Percentiles rank a stretch among this genome's conserved stretches.
Conservation (phyloP, 2,329 filamentous ascomycete species). For the Anisogramma anomala region DNA sequence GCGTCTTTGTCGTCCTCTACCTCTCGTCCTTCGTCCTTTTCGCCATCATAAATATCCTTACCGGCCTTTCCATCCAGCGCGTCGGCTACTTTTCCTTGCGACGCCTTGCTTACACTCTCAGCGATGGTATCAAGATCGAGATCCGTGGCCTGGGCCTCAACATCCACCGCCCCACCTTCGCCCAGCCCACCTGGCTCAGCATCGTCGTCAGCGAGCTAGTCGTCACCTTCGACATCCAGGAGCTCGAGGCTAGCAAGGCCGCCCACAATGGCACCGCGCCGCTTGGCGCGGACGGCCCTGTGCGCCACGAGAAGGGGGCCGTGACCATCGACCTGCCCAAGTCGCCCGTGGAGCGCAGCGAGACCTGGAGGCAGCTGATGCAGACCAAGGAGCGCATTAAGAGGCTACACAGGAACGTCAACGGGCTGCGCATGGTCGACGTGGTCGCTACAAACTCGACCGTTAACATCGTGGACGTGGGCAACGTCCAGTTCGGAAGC, state of each 20-base stretch:
- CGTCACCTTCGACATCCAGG: slow-evolving; percentile 67
- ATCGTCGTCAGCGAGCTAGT: slow-evolving; percentile 77
- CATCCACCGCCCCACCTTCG: slow-evolving; percentile 87
- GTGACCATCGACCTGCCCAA: too few species aligned
- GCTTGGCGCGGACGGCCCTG: slow-evolving; percentile 17
- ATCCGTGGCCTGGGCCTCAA: slow-evolving; percentile 80
- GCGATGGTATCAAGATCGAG: slow-evolving; percentile 80
- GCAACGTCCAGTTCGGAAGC: slow-evolving; percentile 72
- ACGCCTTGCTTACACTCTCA: slow-evolving; percentile 78
- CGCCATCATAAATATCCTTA: slow-evolving; percentile 81
- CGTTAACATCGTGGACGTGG: slow-evolving; percentile 67
- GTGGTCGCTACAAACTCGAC: slow-evolving; percentile 72
- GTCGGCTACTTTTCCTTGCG: slow-evolving; percentile 87
- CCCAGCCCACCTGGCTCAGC: slow-evolving; percentile 93
- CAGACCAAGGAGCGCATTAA: slow-evolving; percentile 77
- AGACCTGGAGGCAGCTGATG: slow-evolving; percentile 72
- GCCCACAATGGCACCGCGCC: slow-evolving; percentile 19
- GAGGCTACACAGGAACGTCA: slow-evolving; percentile 70
- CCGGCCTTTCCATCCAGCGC: slow-evolving; percentile 89
- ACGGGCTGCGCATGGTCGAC: slow-evolving; percentile 83
- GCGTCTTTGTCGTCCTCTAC: slow-evolving; percentile 75
- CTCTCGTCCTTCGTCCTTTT: slow-evolving; percentile 87
- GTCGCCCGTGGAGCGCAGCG: slow-evolving; percentile 38
- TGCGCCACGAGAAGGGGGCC: slow-evolving; percentile 14
- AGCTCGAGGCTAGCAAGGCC: slow-evolving; percentile 42